phyloP scores from a whole-genome alignment of 2,329 filamentous ascomycete genomes.

The Dactylonectria macrodidyma region DNA sequence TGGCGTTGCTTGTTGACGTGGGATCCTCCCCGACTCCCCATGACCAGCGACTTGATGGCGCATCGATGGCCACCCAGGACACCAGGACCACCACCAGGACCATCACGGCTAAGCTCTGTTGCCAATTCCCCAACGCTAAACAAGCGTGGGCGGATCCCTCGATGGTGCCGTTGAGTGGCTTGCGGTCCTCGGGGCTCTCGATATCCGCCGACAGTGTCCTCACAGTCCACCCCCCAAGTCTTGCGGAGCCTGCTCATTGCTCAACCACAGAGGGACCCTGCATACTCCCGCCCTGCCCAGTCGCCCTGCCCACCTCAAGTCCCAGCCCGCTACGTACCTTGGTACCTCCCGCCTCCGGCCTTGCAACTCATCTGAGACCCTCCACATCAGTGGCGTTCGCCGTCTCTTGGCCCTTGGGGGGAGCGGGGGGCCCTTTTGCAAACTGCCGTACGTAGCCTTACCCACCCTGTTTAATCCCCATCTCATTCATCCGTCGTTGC shows the following conservation, averaged over 20 bases:
- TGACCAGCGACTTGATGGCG: slow-evolving; percentile 41
- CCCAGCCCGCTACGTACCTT: slow-evolving; percentile 44
- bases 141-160: slow-evolving; percentile 47
- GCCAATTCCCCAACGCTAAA: slow-evolving; percentile 48
- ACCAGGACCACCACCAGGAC: slow-evolving; percentile 27
- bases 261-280: slow-evolving; percentile 47
- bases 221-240: slow-evolving; percentile 39
- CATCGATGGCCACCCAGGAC: slow-evolving; percentile 36
- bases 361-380: slow-evolving; percentile 49
- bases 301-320: slow-evolving; percentile 44
- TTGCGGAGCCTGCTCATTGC: slow-evolving; percentile 31
- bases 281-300: slow-evolving; percentile 48
- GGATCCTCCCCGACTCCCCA: slow-evolving; percentile 41
- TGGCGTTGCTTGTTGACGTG: slow-evolving; percentile 48
- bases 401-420: slow-evolving; percentile 33
- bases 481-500: slow-evolving; percentile 20
- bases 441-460: slow-evolving; percentile 53
- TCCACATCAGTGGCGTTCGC: slow-evolving; percentile 51
- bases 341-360: slow-evolving; percentile 33
- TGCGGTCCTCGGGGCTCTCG: slow-evolving; percentile 45
- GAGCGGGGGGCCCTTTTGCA: slow-evolving; percentile 47
- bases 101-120: slow-evolving; percentile 33
- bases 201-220: slow-evolving; percentile 42
- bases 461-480: slow-evolving; percentile 41
- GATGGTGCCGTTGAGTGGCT: slow-evolving; percentile 51